A percentile compares a stretch with the other conserved stretches of the same genome.
phyloP scores from a whole-genome alignment of 352 stramenopile species.

The Pythium aquatile region DNA sequence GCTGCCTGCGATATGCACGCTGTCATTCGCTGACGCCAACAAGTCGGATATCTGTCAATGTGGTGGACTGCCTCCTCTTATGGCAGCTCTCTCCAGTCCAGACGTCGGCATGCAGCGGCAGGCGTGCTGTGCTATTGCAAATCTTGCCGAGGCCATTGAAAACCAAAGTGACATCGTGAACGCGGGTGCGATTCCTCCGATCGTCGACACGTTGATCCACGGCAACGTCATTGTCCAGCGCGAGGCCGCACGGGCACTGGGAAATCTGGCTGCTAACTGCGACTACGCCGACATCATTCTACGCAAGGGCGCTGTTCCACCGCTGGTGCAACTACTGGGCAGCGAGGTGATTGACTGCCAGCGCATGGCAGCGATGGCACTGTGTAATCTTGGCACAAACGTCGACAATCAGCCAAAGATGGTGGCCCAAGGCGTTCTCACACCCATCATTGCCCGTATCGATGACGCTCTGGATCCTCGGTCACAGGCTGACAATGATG shows the following conservation, averaged over 20 bases:
- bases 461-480: conserved; percentile 91
- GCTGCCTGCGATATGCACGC: conserved; percentile 89
- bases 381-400: conserved; percentile 95
- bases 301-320: conserved; percentile 75
- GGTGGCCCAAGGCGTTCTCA: conserved; percentile 83
- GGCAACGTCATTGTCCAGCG: conserved; percentile 84
- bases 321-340: conserved; percentile 86
- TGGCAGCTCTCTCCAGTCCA: conserved; percentile 68
- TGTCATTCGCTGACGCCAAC: conserved; percentile 92
- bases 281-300: conserved; percentile 94
- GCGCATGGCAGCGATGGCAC: conserved; percentile 94
- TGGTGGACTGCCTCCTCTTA: conserved; percentile 89
- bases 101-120: conserved; percentile 86
- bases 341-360: conserved; percentile 92
- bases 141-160: conserved; percentile 92
- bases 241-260: conserved; percentile 91
- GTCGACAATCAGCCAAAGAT: conserved; percentile 93
- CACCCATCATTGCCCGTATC: conserved; percentile 86
- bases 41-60: conserved; percentile 94
- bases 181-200: conserved; percentile 80
- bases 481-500: conserved; percentile 92
- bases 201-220: conserved; percentile 82
- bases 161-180: conserved; percentile 93
- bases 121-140: conserved; percentile 94
- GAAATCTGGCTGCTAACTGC: conserved; percentile 94